Base-by-base conservation (phyloP, 495 filamentous ascomycete genomes). In the Penicillium cataractarum region DNA sequence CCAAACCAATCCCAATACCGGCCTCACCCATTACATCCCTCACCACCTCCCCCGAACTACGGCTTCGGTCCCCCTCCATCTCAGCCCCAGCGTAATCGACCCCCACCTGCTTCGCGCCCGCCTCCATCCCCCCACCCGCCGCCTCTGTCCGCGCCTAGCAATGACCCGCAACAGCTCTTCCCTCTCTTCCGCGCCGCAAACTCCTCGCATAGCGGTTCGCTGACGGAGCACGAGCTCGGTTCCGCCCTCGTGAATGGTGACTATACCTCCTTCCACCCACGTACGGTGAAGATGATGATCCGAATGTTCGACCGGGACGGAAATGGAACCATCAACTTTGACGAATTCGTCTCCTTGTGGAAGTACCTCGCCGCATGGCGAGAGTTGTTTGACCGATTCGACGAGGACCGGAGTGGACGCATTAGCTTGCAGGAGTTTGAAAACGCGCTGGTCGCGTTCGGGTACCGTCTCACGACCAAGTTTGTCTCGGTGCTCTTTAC, bases 211-310 rank as follows among this genome's bases (percentile, higher is more conserved):
- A 91, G 85, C 50, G 93, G 93, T 24, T 84, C 92, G 57, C 83
- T 99, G 42, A 91, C 89, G 2, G 96, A 98, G 73, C 79, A 82
- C 63, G 95, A 99, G 75, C 90, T 99, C 19, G 87, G 91, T 10
- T 89, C 91, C 0, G 95, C 95, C 12, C 87, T 99, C 9, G 96
- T 99, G 42, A 99, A 99, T 74, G 94, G 92, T 46, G 95, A 99
- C 80, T 98, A 88, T 83, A 90, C 91, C 6, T 84, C 90, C 5
- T 99, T 99, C 74, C 96, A 99, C 77, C 87, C 89, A n/a, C 91
- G 97, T 65, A 99, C 95, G 3, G 92, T 99, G 60, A 89, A 89
- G 62, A 96, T 97, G 92, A 98, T 99, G 95, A 97, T 98, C 63
- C 87, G 84, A 71, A 98, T 98, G 95, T 99, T 99, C 77, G 95